Percentiles rank a stretch among this genome's conserved stretches.
These are phyloP conservation scores for Cercophora samala DNA, from an alignment of 495 filamentous ascomycete genomes.

Conservation along the genomic window DNA sequence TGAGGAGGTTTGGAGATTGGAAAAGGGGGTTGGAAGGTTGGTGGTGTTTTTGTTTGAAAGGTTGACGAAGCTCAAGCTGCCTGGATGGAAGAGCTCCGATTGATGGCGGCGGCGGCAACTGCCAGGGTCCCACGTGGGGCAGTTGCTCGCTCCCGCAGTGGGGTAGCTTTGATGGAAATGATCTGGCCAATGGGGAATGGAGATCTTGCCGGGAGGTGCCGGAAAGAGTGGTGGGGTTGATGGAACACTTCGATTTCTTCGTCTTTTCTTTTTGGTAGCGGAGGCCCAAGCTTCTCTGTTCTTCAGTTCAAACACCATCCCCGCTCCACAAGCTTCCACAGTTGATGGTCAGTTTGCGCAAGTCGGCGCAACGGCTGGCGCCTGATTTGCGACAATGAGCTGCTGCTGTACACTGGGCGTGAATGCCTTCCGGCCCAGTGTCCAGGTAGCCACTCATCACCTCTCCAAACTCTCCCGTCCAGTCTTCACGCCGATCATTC, in stretches of 20 bases:
- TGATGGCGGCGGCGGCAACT: neutral
- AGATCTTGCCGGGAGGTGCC: neutral
- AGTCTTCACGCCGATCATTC: constrained; percentile 3
- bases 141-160: neutral
- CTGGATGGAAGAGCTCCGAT: neutral
- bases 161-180: neutral
- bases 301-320: neutral
- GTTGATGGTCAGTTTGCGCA: constrained; percentile 31
- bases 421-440: constrained; percentile 31
- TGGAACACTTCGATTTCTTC: neutral
- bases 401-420: constrained; percentile 31
- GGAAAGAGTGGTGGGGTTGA: neutral
- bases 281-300: neutral
- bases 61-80: neutral
- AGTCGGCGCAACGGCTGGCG: constrained; percentile 27
- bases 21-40: neutral
- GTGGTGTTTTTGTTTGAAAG: neutral
- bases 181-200: neutral
- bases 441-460: constrained; percentile 27
- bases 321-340: constrained; percentile 1
- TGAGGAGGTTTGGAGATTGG: neutral
- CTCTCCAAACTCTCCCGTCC: constrained; percentile 18
- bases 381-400: constrained; percentile 30
- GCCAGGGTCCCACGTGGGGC: neutral
- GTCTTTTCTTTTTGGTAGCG: neutral